phyloP scores from a whole-genome alignment of 2,329 filamentous ascomycete species.

The Emergomyces orientalis region DNA sequence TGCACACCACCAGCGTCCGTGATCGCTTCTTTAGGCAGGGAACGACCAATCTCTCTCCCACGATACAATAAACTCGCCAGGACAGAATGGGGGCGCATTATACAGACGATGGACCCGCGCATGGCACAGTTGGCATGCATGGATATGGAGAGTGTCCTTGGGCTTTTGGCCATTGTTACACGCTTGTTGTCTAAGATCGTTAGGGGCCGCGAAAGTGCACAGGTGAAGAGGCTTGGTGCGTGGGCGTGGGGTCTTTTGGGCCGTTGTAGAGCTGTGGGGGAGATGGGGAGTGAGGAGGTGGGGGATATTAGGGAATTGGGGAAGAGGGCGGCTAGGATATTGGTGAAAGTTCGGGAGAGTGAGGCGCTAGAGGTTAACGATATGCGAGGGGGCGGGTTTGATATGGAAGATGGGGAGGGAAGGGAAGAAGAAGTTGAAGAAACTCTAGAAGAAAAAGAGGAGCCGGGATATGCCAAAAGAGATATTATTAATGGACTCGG shows the following conservation, averaged over 20 bases:
- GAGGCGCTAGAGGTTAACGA: background rate
- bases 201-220: slow-evolving; percentile 49
- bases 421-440: slow-evolving; percentile 12
- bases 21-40: slow-evolving; percentile 45
- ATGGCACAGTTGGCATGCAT: slow-evolving; percentile 44
- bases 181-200: slow-evolving; percentile 54
- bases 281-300: slow-evolving; percentile 66
- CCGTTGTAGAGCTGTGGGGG: slow-evolving; percentile 61
- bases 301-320: slow-evolving; percentile 69
- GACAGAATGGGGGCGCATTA: slow-evolving; percentile 46
- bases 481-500: background rate
- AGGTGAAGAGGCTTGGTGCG: slow-evolving; percentile 59
- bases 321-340: slow-evolving; percentile 56
- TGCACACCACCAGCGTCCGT: slow-evolving; percentile 45
- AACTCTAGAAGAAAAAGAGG: slow-evolving; percentile 20
- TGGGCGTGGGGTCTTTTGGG: slow-evolving; percentile 84
- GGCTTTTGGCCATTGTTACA: slow-evolving; percentile 53
- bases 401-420: slow-evolving; percentile 21
- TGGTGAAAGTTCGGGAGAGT: slow-evolving; percentile 36
- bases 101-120: slow-evolving; percentile 37
- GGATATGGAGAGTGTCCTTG: slow-evolving; percentile 54
- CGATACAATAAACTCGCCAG: slow-evolving; percentile 44
- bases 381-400: slow-evolving; percentile 24
- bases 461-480: slow-evolving; percentile 15
- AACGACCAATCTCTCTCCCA: slow-evolving; percentile 46